Base-by-base conservation (phyloP, 2,329 filamentous ascomycete genomes). In the Alternaria sp. region DNA sequence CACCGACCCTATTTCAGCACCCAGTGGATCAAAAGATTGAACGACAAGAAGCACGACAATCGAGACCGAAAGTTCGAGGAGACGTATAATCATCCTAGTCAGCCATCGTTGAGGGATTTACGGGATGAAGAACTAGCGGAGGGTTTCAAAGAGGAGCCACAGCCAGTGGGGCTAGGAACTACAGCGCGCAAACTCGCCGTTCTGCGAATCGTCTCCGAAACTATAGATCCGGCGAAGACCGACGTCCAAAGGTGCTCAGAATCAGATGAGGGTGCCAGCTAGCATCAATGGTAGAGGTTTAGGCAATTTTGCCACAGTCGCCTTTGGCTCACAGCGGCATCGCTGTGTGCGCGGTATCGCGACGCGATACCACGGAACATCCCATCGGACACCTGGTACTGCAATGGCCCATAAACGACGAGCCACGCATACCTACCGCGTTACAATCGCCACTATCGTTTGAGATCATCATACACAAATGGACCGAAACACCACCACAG, bases 1-100 rank as follows among this genome's bases (percentile, higher is more conserved):
- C 38, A 54, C 22, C 52, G 36, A 9, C 66, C 64, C 16, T 22
- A 20, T 10, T 67, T 67, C 36, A 53, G 54, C 16, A 64, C 60
- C 0, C 22, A 59, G n/a, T 67, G 64, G 66, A 62, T 48, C 0
- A 36, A 28, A 4, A 32, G 12, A 4, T 1, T 60, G 4, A 0
- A 12, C 12, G 27, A 45, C 25, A 41, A 46, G 7, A 5, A 44
- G 3, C 5, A 45, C 3, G 25, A 40, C 18, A 16, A 4, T 18
- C 18, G 8, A 28, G 12, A 36, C 18, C 22, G 12, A 27, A 7
- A 7, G 2, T 5, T 12, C 5, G 30, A 36, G 1, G 1, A 49
- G 7, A 11, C 1, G 5, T 36, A 20, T 9, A 10, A 49, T 8
- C 8, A n/a, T 6, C 7, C 20, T n/a, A 8, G 9, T 4, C 27